Base-by-base conservation (phyloP, 2,329 filamentous ascomycete species). In the Penicillium sp. region DNA sequence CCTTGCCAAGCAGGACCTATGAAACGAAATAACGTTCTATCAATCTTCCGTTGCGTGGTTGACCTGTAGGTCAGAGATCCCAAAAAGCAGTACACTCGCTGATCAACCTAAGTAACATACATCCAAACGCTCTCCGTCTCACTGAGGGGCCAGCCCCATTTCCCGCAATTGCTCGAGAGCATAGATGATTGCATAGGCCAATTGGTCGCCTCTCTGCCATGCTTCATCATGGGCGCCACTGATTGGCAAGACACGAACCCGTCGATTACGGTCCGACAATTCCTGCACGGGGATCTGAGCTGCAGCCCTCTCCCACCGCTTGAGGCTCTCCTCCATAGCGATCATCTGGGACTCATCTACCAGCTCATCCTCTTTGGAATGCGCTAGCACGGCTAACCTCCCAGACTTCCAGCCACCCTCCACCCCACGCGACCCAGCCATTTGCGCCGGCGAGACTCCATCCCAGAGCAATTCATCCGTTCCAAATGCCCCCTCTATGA, bases 301-400 rank as follows among this genome's bases (percentile, higher is more conserved):
- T 14, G 54, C 44, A 3, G 9, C 22, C 29, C 42, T 40, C 46
- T 81, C 71, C 79, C 79, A 76, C 67, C 75, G 65, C 71, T 80
- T 68, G 76, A 83, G 70, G 70, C 78, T 70, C 70, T 80, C 59
- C 77, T 80, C 64, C 81, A 84, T 78, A 2, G 46, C 64, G 42
- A 72, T 66, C 6, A 68, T 47, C 58, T 79, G 77, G 1, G 54
- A 58, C 43, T 57, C 54, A 62, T 77, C 73, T 8, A 79, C 74
- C 32, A 78, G 60, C 39, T 65, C 69, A 64, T 80, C 77, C 16
- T 71, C 70, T n/a, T 52, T 51, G 4, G 76, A 78, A 51, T 75
- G 71, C 24, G 74, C 75, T 29, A 80, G 55, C 10, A 79, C 65
- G 11, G 70, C 69, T 36, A 76, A 60, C 32, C 64, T 59, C 6